Base-by-base conservation (phyloP, 208 protist species). In the Trypanosoma cruzi region DNA sequence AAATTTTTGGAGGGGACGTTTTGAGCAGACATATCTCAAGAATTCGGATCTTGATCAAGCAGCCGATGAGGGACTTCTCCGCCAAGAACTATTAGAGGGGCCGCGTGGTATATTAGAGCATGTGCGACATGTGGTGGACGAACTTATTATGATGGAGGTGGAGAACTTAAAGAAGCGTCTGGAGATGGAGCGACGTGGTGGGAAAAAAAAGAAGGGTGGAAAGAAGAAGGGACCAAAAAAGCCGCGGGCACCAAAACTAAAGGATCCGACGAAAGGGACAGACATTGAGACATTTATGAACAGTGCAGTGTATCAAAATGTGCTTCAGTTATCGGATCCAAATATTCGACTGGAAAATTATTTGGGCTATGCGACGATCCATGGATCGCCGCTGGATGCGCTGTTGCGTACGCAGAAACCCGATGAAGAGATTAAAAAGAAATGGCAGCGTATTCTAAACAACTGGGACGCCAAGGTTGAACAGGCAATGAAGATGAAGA, bases 131-230 rank as follows among this genome's bases (percentile, higher is more conserved):
- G 85, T 91, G 68, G 96, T 98, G 4, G 95, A 98, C 66, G 75
- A 94, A 80, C 82, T 97, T n/a, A 88, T 98, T 44, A 76, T 85
- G 69, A 80, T 94, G 55, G 95, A 98, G 79, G 88, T 98, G 29
- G 56, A 69, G 20, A 98, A 98, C 78, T 63, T 98, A 31, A 93
- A 96, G 82, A 85, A 81, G 56, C 66, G 81, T 22, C 42, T 98
- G 8, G 92, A 96, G 70, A 77, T 76, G 55, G 91, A 97, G 77
- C 70, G 72, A 58, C 89, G 85, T 42, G 80, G 84, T 29, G 84
- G 77, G 53, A 64, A 75, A 60, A 89, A 76, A 44, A 90, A 81
- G 64, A 90, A 94, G 75, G 76, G 76, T 37, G 90, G 89, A 76
- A 77, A 73, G 28, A 87, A 82, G 64, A 80, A 79, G 40, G 88